phyloP scores from a whole-genome alignment of 164 flowering plant species.

The Stephania yunnanensis region DNA sequence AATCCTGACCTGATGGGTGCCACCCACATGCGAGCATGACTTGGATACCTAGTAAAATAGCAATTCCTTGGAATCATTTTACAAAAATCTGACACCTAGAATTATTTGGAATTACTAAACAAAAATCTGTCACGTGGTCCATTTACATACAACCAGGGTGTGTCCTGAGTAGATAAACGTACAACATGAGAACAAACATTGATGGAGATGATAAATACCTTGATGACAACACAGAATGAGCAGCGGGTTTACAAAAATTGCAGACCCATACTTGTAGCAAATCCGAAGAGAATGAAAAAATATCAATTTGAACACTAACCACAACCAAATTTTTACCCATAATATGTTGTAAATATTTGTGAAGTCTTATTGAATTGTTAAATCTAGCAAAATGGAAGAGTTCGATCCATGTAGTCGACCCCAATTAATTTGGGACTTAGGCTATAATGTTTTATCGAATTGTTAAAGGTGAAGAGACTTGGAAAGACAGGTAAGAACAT shows the following conservation, averaged over 20 bases:
- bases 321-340: background rate
- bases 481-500: background rate
- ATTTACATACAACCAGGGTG: background rate
- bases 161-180: background rate
- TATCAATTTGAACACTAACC: background rate
- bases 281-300: too few relatives aligned
- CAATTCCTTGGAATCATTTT: background rate
- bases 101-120: background rate
- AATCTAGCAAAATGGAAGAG: too few relatives aligned
- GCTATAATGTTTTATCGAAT: too few relatives aligned
- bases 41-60: constrained; percentile 70
- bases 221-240: too few relatives aligned
- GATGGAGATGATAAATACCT: too few relatives aligned
- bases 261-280: background rate
- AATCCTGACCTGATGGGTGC: constrained; percentile 83
- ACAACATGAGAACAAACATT: too few relatives aligned
- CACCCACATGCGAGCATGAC: constrained; percentile 98
- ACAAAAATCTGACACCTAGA: background rate
- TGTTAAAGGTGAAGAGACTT: too few relatives aligned
- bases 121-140: background rate
- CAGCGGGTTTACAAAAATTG: background rate
- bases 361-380: too few relatives aligned
- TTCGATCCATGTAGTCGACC: too few relatives aligned
- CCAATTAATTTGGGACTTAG: too few relatives aligned
- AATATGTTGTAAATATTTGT: background rate